Evolutionary conservation across 2,329 filamentous ascomycete genomes (phyloP).

Genomic region (Pleoardoris graminearum): DNA sequence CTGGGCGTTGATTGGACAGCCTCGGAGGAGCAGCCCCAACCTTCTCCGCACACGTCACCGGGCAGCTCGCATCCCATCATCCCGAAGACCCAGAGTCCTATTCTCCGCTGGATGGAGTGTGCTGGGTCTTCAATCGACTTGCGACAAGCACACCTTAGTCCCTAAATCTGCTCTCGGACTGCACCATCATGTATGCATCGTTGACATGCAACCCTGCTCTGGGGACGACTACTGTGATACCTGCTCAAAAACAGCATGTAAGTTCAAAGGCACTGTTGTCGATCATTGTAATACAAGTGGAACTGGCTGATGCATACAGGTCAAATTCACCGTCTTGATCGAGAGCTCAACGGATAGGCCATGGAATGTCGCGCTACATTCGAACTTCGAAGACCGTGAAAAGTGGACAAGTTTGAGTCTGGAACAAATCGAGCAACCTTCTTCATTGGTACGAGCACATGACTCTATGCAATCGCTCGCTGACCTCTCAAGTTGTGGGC

Average conservation of each 20-base stretch:
- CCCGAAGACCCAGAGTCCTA: neutral
- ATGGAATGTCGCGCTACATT: slow-evolving; percentile 79
- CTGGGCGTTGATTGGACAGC: slow-evolving; percentile 10
- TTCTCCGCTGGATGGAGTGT: neutral
- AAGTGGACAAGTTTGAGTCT: slow-evolving; percentile 64
- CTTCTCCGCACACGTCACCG: slow-evolving; percentile 11
- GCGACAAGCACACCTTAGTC: neutral
- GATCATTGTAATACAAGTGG: slow-evolving; percentile 13
- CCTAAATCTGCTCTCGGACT: neutral
- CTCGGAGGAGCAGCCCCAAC: slow-evolving; percentile 3
- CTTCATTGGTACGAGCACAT: slow-evolving; percentile 26
- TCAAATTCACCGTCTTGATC: slow-evolving; percentile 69
- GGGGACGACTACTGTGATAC: slow-evolving; percentile 70
- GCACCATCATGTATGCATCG: slow-evolving; percentile 53
- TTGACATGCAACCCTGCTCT: slow-evolving; percentile 71
- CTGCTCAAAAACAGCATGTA: slow-evolving; percentile 46
- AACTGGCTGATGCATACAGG: slow-evolving; percentile 28
- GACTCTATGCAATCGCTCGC: neutral
- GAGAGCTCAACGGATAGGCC: slow-evolving; percentile 63
- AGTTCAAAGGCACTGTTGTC: neutral
- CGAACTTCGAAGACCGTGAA: slow-evolving; percentile 61
- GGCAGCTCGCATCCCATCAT: neutral
- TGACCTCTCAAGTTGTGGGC: slow-evolving; percentile 30
- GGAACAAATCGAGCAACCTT: slow-evolving; percentile 42
- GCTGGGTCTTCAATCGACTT: slow-evolving; percentile 1